Percentiles rank a stretch among this genome's conserved stretches.
phyloP scores from a whole-genome alignment of 2,329 filamentous ascomycete genomes.

The Claviceps paspali region DNA sequence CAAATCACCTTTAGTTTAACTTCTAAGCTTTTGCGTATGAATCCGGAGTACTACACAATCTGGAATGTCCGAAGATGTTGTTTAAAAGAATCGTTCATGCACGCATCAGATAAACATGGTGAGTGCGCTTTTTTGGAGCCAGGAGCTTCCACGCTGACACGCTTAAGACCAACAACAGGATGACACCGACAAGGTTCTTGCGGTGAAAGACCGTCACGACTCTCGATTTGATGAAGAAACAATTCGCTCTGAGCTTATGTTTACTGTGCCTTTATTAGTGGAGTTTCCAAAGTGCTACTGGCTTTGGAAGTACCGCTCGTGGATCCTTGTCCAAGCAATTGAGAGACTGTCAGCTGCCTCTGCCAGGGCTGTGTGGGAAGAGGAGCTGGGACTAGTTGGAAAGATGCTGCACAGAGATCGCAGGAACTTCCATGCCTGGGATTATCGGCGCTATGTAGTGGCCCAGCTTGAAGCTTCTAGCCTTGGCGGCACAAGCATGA shows the following conservation, averaged over 20 bases:
- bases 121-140: not conserved
- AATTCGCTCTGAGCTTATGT: constrained; percentile 60
- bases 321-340: constrained; percentile 64
- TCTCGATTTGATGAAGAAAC: constrained; percentile 13
- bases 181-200: not conserved
- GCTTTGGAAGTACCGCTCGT: constrained; percentile 94
- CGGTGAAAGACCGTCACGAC: not conserved
- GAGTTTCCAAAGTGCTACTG: constrained; percentile 95
- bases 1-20: constrained; percentile 8
- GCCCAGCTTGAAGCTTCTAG: constrained; percentile 50
- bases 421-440: constrained; percentile 95
- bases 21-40: constrained; percentile 57
- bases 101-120: not conserved
- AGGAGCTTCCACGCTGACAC: not conserved
- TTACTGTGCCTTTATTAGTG: constrained; percentile 70
- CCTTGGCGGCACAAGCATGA: constrained; percentile 45
- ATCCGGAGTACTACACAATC: constrained; percentile 81
- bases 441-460: constrained; percentile 70
- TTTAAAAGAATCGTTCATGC: constrained; percentile 30
- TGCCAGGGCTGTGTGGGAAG: constrained; percentile 60
- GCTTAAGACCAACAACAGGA: not conserved
- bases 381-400: constrained; percentile 65
- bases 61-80: constrained; percentile 76
- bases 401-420: constrained; percentile 82
- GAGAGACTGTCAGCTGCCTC: constrained; percentile 38